These are phyloP conservation scores for Neohortaea acidophila DNA, from an alignment of 495 filamentous ascomycete genomes.

Conservation along the genomic window DNA sequence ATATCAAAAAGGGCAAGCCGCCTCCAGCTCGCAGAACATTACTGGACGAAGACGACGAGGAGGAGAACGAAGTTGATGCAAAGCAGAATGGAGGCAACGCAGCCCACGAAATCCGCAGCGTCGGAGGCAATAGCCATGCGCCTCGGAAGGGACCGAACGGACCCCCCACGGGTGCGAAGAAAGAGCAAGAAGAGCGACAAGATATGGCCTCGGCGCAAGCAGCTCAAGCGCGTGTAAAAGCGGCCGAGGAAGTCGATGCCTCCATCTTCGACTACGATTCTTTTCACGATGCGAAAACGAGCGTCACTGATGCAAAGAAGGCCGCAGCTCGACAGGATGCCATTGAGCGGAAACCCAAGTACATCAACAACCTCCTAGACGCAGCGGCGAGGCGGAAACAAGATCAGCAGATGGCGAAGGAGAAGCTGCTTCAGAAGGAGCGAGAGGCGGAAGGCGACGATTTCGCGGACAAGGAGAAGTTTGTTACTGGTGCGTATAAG, in stretches of 20 bases:
- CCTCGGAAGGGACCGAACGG: slow-evolving; percentile 12
- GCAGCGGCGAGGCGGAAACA: slow-evolving; percentile 79
- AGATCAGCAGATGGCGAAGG: slow-evolving; percentile 73
- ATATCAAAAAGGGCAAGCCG: slow-evolving; percentile 35
- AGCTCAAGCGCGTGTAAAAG: slow-evolving; percentile 40
- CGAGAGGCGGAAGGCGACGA: slow-evolving; percentile 87
- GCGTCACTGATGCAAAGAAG: slow-evolving; percentile 20
- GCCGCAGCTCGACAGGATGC: slow-evolving; percentile 25
- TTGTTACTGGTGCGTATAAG: slow-evolving; percentile 93
- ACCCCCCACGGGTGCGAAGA: slow-evolving; percentile 12
- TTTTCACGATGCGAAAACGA: slow-evolving; percentile 45
- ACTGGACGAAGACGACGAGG: slow-evolving; percentile 37
- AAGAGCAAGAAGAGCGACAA: slow-evolving; percentile 6
- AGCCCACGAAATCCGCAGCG: slow-evolving; percentile 20
- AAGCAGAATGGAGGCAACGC: slow-evolving; percentile 4
- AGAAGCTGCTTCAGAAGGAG: slow-evolving; percentile 73
- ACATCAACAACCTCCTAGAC: slow-evolving; percentile 66
- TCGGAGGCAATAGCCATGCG: slow-evolving; percentile 23
- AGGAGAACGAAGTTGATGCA: slow-evolving; percentile 24
- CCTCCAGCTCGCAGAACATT: slow-evolving; percentile 36
- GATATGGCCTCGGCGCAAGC: slow-evolving; percentile 37
- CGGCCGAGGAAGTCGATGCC: slow-evolving; percentile 45
- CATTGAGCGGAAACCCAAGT: slow-evolving; percentile 50
- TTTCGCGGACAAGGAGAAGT: slow-evolving; percentile 89
- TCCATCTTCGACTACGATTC: slow-evolving; percentile 65